Base-by-base conservation (phyloP, 192 early-diverging fungal genomes). In the Podila horticola region DNA sequence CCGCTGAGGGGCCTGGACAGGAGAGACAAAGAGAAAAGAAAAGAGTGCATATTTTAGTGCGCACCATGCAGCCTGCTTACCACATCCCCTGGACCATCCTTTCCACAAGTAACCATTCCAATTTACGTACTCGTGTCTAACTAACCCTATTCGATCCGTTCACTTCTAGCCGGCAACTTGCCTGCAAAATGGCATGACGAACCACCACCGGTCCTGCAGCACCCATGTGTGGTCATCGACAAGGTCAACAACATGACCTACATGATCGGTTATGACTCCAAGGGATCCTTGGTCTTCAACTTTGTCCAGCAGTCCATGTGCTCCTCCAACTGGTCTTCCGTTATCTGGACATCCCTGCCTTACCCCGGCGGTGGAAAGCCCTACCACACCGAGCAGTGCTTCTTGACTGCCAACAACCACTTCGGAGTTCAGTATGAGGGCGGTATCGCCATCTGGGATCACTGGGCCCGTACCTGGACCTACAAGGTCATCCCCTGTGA, bases 391-490 rank as follows among this genome's bases (percentile, higher is more conserved):
- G 75, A 79, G 38, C 67, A 79, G 71, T 81, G 76, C 62, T 81
- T 72, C 62, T 55, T 81, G 31, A 81, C 76, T 50, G 64, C 76
- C 9, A 65, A 58, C 15, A 48, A 67, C 51, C 76, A 81, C 61
- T 81, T 81, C 33, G 76, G 34, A 24, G 76, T 81, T 24, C 76
- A 81, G 50, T 81, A 58, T 41, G 71, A 73, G 62, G 76, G 76
- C 15, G 76, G 76, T 69, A 51, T 81, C 48, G 76, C 76, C 48
- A 41, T 81, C 57, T 81, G 76, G 76, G 58, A 81, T 57, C 76
- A 81, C 33, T 81, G 76, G 76, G 76, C 70, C 48, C 76, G 76
- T 22, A 81, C 76, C 48, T 81, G 76, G 76, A 69, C 76, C 60
- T 73, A 69, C 41, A 30, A 55, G 51, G 15, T 17, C 19, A 72